These are phyloP conservation scores for Raffaelea ambrosiae DNA, from an alignment of 2,329 filamentous ascomycete genomes.

Conservation along the genomic window DNA sequence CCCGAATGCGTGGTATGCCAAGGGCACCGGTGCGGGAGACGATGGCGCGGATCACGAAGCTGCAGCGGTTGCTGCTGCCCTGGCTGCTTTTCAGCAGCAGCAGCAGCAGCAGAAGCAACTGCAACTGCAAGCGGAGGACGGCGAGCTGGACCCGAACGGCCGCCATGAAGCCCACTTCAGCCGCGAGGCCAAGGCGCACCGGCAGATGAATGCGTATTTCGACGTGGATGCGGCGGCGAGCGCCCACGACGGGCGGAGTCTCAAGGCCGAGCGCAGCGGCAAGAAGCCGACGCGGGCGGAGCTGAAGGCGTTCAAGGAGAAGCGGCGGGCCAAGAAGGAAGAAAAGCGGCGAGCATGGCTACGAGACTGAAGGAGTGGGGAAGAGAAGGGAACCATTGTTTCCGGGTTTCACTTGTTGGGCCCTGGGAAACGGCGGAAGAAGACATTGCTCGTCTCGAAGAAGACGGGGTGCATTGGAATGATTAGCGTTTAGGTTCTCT, in stretches of 20 bases:
- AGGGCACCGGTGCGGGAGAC: slow-evolving; percentile 22
- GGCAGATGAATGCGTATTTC: slow-evolving; percentile 92
- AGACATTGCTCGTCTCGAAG: too few relatives aligned
- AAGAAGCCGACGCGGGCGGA: slow-evolving; percentile 82
- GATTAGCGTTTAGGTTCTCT: too few relatives aligned
- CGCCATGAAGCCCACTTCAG: slow-evolving; percentile 40
- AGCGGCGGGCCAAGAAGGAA: slow-evolving; percentile 80
- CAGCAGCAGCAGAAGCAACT: too few relatives aligned
- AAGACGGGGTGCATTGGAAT: too few relatives aligned
- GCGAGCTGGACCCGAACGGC: neutral
- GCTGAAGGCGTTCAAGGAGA: slow-evolving; percentile 85
- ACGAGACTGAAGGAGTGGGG: slow-evolving; percentile 51
- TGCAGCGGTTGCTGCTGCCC: too few relatives aligned
- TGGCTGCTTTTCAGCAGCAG: too few relatives aligned
- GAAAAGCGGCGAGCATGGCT: slow-evolving; percentile 92
- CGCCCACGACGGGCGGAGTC: slow-evolving; percentile 76
- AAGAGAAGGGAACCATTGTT: neutral
- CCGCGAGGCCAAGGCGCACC: slow-evolving; percentile 76
- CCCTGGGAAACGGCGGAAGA: neutral
- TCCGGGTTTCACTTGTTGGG: neutral
- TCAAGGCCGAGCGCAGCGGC: slow-evolving; percentile 81
- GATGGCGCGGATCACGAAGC: slow-evolving; percentile 10
- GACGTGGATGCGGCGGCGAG: slow-evolving; percentile 93
- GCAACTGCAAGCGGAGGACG: neutral
- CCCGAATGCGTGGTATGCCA: slow-evolving; percentile 88